These are phyloP conservation scores for Hypoxylon sp. DNA, from an alignment of 2,329 filamentous ascomycete genomes.

Conservation along the genomic window DNA sequence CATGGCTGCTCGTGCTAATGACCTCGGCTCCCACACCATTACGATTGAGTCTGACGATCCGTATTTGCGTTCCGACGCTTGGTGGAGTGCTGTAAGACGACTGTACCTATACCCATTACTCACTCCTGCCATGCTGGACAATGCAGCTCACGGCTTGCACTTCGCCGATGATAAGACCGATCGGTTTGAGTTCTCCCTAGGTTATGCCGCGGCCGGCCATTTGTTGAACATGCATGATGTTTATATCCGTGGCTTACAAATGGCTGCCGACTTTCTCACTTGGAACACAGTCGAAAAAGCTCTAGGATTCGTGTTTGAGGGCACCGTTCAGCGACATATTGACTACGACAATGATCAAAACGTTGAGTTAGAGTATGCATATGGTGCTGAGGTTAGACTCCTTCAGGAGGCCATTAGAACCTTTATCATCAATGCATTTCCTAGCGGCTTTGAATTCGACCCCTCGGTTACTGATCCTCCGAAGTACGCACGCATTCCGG, in stretches of 20 bases:
- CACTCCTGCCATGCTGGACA: conserved; percentile 53
- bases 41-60: conserved; percentile 66
- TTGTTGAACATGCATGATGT: conserved; percentile 70
- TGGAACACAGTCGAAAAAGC: conserved; percentile 75
- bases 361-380: conserved; percentile 59
- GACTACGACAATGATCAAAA: conserved; percentile 47
- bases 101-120: conserved; percentile 71
- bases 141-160: conserved; percentile 53
- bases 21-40: conserved; percentile 58
- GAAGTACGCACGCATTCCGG: conserved; percentile 62
- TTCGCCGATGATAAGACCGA: conserved; percentile 60
- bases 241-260: conserved; percentile 70
- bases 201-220: conserved; percentile 75
- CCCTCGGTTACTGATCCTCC: conserved; percentile 57
- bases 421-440: conserved; percentile 74
- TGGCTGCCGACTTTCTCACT: conserved; percentile 70
- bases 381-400: conserved; percentile 68
- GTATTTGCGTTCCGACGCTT: conserved; percentile 69
- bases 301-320: conserved; percentile 70
- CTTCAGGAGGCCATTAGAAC: conserved; percentile 70
- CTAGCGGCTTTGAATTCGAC: conserved; percentile 73
- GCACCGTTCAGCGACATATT: conserved; percentile 54
- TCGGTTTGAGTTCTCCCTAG: conserved; percentile 70
- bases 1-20: conserved; percentile 53
- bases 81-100: conserved; percentile 70